phyloP scores from a whole-genome alignment of 768 basidiomycete genomes.

The Boletus coccyginus region DNA sequence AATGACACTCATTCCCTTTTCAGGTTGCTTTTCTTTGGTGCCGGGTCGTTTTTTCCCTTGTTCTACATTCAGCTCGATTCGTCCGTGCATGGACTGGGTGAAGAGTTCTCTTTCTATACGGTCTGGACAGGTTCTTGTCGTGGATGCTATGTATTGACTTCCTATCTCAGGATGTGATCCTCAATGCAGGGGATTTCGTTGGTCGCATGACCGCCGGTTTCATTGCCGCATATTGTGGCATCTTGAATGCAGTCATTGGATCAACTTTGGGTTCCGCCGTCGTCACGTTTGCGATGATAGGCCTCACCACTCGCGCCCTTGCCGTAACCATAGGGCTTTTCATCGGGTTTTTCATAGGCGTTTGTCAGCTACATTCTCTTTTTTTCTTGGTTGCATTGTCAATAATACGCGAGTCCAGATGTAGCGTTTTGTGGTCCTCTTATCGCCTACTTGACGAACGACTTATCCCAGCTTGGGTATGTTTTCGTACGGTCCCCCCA shows the following conservation, averaged over 20 bases:
- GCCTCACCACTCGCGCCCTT: constrained; percentile 35
- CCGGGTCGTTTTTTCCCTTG: constrained; percentile 25
- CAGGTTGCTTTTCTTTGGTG: constrained; percentile 20
- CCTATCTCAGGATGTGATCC: constrained; percentile 33
- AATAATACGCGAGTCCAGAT: constrained; percentile 24
- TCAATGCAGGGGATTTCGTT: constrained; percentile 35
- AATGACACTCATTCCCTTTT: not conserved
- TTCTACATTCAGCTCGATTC: constrained; percentile 61
- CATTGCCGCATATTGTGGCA: constrained; percentile 39
- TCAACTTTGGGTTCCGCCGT: constrained; percentile 33
- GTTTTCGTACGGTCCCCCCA: not conserved
- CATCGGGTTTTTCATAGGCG: constrained; percentile 49
- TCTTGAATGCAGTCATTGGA: constrained; percentile 41
- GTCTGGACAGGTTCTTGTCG: constrained; percentile 29
- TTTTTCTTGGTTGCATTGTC: not conserved
- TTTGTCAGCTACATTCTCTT: constrained; percentile 28
- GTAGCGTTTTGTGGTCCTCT: constrained; percentile 42
- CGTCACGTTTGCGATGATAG: constrained; percentile 44
- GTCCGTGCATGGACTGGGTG: constrained; percentile 43
- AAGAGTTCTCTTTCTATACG: constrained; percentile 52
- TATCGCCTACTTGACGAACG: constrained; percentile 40
- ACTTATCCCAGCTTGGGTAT: constrained; percentile 49
- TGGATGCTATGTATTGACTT: not conserved
- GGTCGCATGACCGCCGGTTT: constrained; percentile 38
- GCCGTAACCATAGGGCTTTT: constrained; percentile 39